These are phyloP conservation scores for Biscogniauxia sp. DNA, from an alignment of 2,329 filamentous ascomycete genomes.

Conservation along the genomic window DNA sequence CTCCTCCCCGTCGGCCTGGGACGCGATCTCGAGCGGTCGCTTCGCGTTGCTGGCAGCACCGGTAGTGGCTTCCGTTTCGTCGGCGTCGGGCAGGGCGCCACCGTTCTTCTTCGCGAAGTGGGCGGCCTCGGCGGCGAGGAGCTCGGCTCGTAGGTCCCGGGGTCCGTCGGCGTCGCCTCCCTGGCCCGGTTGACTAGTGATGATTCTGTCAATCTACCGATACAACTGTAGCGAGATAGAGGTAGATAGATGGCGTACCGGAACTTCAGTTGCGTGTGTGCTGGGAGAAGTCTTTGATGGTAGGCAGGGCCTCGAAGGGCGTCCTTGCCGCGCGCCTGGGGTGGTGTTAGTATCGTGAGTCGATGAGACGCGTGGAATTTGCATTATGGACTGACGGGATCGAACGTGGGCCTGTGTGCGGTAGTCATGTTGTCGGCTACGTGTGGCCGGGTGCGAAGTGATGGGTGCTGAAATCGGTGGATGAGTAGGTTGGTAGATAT, in stretches of 20 bases:
- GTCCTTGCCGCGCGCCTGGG: constrained; percentile 86
- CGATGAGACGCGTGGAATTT: background rate
- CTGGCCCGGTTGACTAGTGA: constrained; percentile 72
- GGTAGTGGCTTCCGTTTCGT: constrained; percentile 37
- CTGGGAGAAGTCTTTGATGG: constrained; percentile 91
- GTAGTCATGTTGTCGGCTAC: constrained; percentile 55
- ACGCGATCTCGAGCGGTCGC: constrained; percentile 58
- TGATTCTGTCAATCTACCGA: background rate
- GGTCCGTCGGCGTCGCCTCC: constrained; percentile 73
- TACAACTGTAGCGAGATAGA: background rate
- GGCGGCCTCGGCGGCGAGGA: constrained; percentile 82
- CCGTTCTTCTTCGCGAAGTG: constrained; percentile 85
- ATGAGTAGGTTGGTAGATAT: background rate
- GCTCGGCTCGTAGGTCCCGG: constrained; percentile 84
- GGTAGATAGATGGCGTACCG: constrained; percentile 46
- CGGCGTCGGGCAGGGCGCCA: constrained; percentile 43
- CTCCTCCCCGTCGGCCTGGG: constrained; percentile 49
- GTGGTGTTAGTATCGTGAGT: constrained; percentile 25
- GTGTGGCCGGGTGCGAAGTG: background rate
- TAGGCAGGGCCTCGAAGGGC: constrained; percentile 90
- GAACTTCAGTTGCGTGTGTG: constrained; percentile 89
- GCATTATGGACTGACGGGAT: constrained; percentile 63
- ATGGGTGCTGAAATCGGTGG: background rate
- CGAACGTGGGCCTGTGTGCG: constrained; percentile 87
- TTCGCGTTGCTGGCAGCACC: constrained; percentile 53